Percentiles rank a stretch among this genome's conserved stretches.
Evolutionary conservation across 805 yeast species (phyloP).

Genomic region (Saturnispora serradocipensis): DNA sequence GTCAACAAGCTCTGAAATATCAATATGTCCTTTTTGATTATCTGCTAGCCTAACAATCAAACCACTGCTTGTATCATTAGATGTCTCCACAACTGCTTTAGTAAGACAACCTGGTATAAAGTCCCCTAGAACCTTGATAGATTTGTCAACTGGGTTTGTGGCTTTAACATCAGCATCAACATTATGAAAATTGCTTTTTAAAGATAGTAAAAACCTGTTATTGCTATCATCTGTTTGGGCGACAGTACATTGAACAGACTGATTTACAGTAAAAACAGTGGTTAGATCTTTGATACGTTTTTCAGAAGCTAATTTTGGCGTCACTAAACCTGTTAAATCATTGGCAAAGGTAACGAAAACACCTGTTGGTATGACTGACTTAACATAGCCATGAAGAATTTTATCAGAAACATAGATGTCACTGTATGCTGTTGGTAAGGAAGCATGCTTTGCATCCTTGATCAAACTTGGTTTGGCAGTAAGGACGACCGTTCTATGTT

Average conservation of each 20-base stretch:
- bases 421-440: conserved; percentile 49
- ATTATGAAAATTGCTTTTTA: conserved; percentile 22
- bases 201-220: conserved; percentile 60
- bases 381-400: conserved; percentile 62
- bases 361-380: conserved; percentile 71
- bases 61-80: conserved; percentile 52
- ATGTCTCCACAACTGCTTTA: conserved; percentile 48
- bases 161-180: conserved; percentile 19
- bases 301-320: conserved; percentile 61
- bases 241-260: conserved; percentile 64
- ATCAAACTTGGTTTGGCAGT: conserved; percentile 61
- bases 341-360: conserved; percentile 77
- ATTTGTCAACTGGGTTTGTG: conserved; percentile 53
- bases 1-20: conserved; percentile 56
- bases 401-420: conserved; percentile 46
- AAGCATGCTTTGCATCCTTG: conserved; percentile 44
- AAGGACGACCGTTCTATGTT: conserved; percentile 50
- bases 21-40: conserved; percentile 71
- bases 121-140: conserved; percentile 41
- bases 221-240: conserved; percentile 59
- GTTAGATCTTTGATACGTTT: conserved; percentile 44
- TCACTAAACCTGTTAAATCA: conserved; percentile 71
- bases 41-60: conserved; percentile 70
- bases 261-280: conserved; percentile 49
- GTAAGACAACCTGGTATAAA: conserved; percentile 52